phyloP scores from a whole-genome alignment of 352 stramenopile species.

The Pythium scleroteichum region DNA sequence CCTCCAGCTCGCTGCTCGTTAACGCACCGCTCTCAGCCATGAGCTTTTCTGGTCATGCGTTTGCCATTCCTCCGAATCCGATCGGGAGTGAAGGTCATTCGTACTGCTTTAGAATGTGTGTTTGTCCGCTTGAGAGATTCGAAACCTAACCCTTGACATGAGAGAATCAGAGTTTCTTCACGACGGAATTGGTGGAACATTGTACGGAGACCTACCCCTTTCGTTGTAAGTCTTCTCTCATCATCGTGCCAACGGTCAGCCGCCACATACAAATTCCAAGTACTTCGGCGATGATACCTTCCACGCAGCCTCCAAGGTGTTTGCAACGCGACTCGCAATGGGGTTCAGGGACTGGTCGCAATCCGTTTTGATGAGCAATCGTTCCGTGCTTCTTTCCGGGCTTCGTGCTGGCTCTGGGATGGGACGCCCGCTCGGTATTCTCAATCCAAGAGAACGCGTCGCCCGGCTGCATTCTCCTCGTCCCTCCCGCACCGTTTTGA shows the following conservation, averaged over 20 bases:
- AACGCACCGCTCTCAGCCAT: constrained; percentile 1
- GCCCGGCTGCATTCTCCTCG: constrained; percentile 6
- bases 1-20: constrained; percentile 40
- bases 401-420: constrained; percentile 1
- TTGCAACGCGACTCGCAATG: not conserved
- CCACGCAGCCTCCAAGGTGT: not conserved
- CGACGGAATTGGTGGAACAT: not conserved
- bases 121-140: not conserved
- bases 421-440: not conserved
- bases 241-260: not conserved
- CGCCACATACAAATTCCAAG: constrained; percentile 17
- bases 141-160: constrained; percentile 2
- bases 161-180: not conserved
- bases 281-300: constrained; percentile 16
- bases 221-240: not conserved
- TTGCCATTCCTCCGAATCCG: constrained; percentile 21
- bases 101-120: constrained; percentile 8
- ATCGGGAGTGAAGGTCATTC: constrained; percentile 24
- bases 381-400: not conserved
- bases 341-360: constrained; percentile 14
- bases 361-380: constrained; percentile 11
- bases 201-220: constrained; percentile 10
- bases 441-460: constrained; percentile 9
- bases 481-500: constrained; percentile 10
- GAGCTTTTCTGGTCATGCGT: constrained; percentile 20